phyloP scores from a whole-genome alignment of 805 yeast species.

The Ogataea saltuana region DNA sequence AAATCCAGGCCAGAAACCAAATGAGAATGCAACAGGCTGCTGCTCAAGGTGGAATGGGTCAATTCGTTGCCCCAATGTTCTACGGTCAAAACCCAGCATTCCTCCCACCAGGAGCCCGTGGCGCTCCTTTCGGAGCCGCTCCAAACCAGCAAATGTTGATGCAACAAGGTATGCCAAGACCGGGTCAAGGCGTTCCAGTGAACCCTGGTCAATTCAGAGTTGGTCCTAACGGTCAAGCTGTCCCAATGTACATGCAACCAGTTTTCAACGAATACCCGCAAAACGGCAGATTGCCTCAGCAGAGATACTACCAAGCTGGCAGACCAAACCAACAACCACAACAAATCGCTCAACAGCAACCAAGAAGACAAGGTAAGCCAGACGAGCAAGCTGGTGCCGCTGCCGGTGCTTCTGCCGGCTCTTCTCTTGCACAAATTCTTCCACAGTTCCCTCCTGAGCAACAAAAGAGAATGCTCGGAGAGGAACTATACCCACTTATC shows the following conservation, averaged over 20 bases:
- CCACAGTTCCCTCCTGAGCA: slow-evolving; percentile 77
- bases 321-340: slow-evolving; percentile 33
- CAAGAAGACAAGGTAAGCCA: slow-evolving; percentile 29
- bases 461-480: slow-evolving; percentile 97
- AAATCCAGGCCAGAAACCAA: slow-evolving; percentile 97
- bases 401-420: slow-evolving; percentile 10
- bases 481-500: slow-evolving; percentile 92
- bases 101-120: slow-evolving; percentile 71
- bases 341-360: slow-evolving; percentile 17
- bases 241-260: slow-evolving; percentile 83
- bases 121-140: slow-evolving; percentile 71
- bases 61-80: slow-evolving; percentile 83
- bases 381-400: slow-evolving; percentile 35
- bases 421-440: slow-evolving; percentile 58
- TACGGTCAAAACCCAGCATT: slow-evolving; percentile 84
- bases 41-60: slow-evolving; percentile 83
- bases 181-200: slow-evolving; percentile 57
- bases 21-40: slow-evolving; percentile 97
- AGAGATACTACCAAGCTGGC: slow-evolving; percentile 48
- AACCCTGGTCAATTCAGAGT: slow-evolving; percentile 59
- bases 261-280: slow-evolving; percentile 67
- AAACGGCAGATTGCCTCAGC: slow-evolving; percentile 49
- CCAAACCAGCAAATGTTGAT: slow-evolving; percentile 81
- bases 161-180: slow-evolving; percentile 64
- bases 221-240: slow-evolving; percentile 84